Base-by-base conservation (phyloP, 2,329 filamentous ascomycete species). In the Emergomyces pasteurianus region DNA sequence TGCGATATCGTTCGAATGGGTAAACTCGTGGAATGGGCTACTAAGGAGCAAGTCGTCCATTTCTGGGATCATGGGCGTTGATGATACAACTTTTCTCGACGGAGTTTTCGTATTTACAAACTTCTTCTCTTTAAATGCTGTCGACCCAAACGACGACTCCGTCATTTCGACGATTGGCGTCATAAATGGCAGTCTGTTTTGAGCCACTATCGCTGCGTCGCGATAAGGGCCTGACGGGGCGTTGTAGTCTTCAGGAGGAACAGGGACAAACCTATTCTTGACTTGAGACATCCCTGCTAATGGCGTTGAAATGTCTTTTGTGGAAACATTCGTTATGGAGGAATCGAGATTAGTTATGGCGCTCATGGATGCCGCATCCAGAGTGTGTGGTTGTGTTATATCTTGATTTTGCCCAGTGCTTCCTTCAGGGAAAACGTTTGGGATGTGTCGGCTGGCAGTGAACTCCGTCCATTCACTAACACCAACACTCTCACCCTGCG, bases 111-210 rank as follows among this genome's bases (percentile, higher is more conserved):
- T 81, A 59, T 80, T 81, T 68, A 85, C 78, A 72, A 82, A 82
- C 65, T 81, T 81, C 72, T 83, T 82, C 66, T 78, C 79, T 60
- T 79, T 71, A 65, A 80, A 75, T 58, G 83, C 80, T 34, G 83
- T 85, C 4, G 83, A 82, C 49, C 87, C 75, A 42, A 97, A 77
- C 0, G 92, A 96, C 12, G 86, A 88, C 74, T 99, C 94, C 0
- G 94, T 99, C 68, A 90, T 86, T 74, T 99, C 94, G 1, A 94
- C 92, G 66, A 99, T 99, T 1, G 94, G 94, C 0, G 94, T 99
- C 94, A 99, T 97, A 73, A 97, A 99, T 2, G 92, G 94, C 10
- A 97, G 80, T 60, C 92, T 87, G 74, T 92, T 96, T 69, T 96
- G 95, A 62, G 91, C 90, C 73, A 87, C 81, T 72, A 91, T 83